Evolutionary conservation across 1,139 yeast species (phyloP), one percentile per base, ranked within the genome.

Genomic region (Saccharomyces hybrid): DNA sequence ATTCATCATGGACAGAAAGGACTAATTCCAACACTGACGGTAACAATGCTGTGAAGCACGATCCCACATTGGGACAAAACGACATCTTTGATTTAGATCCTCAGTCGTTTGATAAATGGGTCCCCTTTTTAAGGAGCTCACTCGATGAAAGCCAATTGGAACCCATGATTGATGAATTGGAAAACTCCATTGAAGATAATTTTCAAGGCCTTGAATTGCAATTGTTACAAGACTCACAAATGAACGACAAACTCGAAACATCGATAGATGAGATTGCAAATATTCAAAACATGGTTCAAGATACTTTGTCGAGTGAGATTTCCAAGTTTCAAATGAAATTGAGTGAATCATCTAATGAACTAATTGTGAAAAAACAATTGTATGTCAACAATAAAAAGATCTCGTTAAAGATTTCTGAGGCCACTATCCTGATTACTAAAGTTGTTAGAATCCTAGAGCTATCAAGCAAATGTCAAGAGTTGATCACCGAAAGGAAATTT

Each of bases 361-460:
- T 89, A 48, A 78, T 84, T 11, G 76, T 79, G 38, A 80, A 81
- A 63, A 85, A 85, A 68, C 81, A 79, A 60, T 69, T 73, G 46
- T 74, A 79, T 51, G 73, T 84, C 29, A 79, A 79, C 55, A 73
- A 79, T 57, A 84, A 83, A 60, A 84, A 82, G 61, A 78, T 84
- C 6, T 74, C 80, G 38, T 72, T 75, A 56, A 82, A 83, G 63
- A 83, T 86, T 58, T 77, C 79, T 51, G 90, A 86, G 62, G 82
- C 90, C 0, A 78, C 77, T 19, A 75, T 78, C 47, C 79, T 83
- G 49, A 77, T 86, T 51, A 83, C 78, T 57, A 76, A 85, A 56
- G 87, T 96, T 63, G 76, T 91, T 34, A 91, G 86, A 61, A 93
- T 91, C 8, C 76, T 93, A 58, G 96, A 91, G 66, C 79, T 86